Evolutionary conservation across 148 eudicot genomes (phyloP).

Genomic region (Simmondsia chinensis): DNA sequence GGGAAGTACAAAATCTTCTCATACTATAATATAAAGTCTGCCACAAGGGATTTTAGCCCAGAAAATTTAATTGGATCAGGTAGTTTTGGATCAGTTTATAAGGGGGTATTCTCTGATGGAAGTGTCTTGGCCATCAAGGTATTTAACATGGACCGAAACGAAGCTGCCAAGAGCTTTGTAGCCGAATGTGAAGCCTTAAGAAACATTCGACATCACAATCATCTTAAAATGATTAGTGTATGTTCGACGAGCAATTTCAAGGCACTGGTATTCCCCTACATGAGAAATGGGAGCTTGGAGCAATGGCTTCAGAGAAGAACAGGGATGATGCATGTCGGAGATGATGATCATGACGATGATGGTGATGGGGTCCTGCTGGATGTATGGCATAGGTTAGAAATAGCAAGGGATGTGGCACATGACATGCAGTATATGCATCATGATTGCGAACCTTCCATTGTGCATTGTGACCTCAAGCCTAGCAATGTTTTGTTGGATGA

Average conservation of each 20-base stretch:
- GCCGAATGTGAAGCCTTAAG: slow-evolving; percentile 18
- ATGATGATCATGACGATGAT: neutral
- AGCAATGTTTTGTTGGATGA: slow-evolving; percentile 20
- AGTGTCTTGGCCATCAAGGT: slow-evolving; percentile 16
- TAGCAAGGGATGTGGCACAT: slow-evolving; percentile 16
- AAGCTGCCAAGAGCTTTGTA: slow-evolving; percentile 14
- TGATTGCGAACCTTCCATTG: slow-evolving; percentile 19
- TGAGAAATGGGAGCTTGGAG: slow-evolving; percentile 22
- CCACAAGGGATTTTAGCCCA: slow-evolving; percentile 8
- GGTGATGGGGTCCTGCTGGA: slow-evolving; percentile 3
- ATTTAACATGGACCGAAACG: slow-evolving; percentile 4
- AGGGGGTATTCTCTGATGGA: slow-evolving; percentile 11
- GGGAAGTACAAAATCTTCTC: neutral
- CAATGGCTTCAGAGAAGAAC: slow-evolving; percentile 9
- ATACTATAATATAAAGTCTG: slow-evolving; percentile 6
- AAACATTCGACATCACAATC: slow-evolving; percentile 16
- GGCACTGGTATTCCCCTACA: slow-evolving; percentile 17
- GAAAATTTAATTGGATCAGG: slow-evolving; percentile 18
- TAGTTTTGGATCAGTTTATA: slow-evolving; percentile 20
- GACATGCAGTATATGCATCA: slow-evolving; percentile 24
- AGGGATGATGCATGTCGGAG: neutral
- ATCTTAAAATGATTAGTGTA: slow-evolving; percentile 7
- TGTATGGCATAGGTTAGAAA: slow-evolving; percentile 13
- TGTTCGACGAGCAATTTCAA: slow-evolving; percentile 17
- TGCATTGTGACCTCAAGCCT: slow-evolving; percentile 31